These are phyloP conservation scores for Heterobasidion annosum DNA, from an alignment of 1,284 basidiomycete species.

Conservation along the genomic window DNA sequence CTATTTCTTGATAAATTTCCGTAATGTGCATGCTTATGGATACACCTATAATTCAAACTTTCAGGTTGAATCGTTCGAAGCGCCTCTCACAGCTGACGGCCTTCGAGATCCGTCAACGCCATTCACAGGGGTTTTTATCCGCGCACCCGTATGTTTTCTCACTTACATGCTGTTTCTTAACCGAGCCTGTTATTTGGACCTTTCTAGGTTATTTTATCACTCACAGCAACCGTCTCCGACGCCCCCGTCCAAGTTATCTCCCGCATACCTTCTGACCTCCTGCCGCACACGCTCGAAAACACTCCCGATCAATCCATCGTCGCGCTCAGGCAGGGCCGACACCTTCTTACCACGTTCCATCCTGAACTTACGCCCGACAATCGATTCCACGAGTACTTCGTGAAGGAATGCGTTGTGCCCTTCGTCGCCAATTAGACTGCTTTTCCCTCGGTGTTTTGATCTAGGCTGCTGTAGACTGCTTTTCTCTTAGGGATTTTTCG, in stretches of 20 bases:
- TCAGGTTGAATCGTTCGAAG: constrained; percentile 88
- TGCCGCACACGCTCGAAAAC: constrained; percentile 29
- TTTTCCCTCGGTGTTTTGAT: too few species aligned
- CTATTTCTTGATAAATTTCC: neutral
- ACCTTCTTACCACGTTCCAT: constrained; percentile 90
- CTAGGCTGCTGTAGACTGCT: too few species aligned
- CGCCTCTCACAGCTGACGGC: constrained; percentile 57
- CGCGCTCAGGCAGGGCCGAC: constrained; percentile 77
- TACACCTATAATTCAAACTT: neutral
- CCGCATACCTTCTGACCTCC: constrained; percentile 53
- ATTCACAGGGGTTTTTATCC: constrained; percentile 90
- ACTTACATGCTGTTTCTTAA: constrained; percentile 9
- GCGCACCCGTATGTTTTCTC: constrained; percentile 67
- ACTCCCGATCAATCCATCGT: constrained; percentile 58
- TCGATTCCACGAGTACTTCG: constrained; percentile 86
- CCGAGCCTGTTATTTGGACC: neutral
- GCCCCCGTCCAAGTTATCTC: constrained; percentile 63
- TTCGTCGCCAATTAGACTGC: constrained; percentile 1
- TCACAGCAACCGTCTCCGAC: constrained; percentile 33
- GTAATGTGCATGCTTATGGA: neutral
- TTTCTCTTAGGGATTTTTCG: too few species aligned
- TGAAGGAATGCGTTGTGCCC: constrained; percentile 54
- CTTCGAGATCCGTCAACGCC: constrained; percentile 53
- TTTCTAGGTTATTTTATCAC: constrained; percentile 49
- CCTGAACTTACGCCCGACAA: constrained; percentile 87